Percentiles rank a stretch among this genome's conserved stretches.
Conservation (phyloP, 441 rosid species). For the Corymbia calophylla region DNA sequence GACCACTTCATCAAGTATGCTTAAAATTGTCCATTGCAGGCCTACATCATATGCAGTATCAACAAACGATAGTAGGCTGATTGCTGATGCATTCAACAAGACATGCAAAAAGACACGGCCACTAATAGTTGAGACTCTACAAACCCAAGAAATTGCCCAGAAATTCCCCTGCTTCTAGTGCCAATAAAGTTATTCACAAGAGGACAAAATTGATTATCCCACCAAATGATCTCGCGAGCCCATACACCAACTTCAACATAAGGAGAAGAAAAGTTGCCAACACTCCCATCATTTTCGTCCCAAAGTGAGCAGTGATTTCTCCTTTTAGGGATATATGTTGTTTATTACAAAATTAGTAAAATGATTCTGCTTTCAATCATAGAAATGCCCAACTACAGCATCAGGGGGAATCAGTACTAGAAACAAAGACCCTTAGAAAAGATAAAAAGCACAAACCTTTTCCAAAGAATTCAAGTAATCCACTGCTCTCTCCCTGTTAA, state of each 20-base stretch:
- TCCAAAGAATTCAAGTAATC: slow-evolving; percentile 94
- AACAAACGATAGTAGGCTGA: background rate
- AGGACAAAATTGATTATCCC: slow-evolving; percentile 9
- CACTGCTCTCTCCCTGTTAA: slow-evolving; percentile 93
- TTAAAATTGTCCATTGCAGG: background rate
- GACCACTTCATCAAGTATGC: background rate
- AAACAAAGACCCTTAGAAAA: background rate
- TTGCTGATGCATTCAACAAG: background rate
- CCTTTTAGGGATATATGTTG: background rate
- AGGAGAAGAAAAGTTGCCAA: slow-evolving; percentile 9
- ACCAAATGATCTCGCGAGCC: background rate
- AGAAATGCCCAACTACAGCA: background rate
- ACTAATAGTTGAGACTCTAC: background rate
- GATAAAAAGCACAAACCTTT: slow-evolving; percentile 34
- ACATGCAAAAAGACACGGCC: background rate
- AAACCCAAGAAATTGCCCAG: background rate
- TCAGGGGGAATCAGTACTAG: background rate
- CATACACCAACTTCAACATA: background rate
- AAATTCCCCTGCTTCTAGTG: background rate
- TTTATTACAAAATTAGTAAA: background rate
- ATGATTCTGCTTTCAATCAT: background rate
- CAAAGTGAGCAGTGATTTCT: background rate
- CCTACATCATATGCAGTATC: background rate
- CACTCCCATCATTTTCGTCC: slow-evolving; percentile 2
- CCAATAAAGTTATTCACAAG: background rate